Evolutionary conservation across 306 rosid genomes (phyloP), one percentile per base, ranked within the genome.

Genomic region (Cicer judaicum): DNA sequence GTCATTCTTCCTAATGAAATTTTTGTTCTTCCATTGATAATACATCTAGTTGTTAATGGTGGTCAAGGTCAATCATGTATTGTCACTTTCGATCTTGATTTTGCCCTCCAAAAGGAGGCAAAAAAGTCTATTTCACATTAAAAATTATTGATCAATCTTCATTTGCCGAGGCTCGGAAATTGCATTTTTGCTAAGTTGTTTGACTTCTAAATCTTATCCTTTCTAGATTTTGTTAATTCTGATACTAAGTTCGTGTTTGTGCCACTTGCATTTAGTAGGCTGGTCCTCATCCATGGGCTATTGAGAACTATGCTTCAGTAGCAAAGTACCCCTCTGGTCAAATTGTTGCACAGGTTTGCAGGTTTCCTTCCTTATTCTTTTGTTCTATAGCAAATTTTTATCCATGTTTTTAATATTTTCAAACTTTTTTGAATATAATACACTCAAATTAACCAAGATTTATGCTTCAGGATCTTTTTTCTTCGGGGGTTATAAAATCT

Each of bases 221-320:
- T 64, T 61, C 55, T 56, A 10, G 50, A 1, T 54, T 75, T 53
- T 70, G 64, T 76, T 1, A 19, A 46, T 78, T 72, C 78, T 64
- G 9, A 74, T 29, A 57, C 63, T 72, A 70, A 81, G 7, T 68
- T 55, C 7, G 15, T 41, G 6, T 68, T 55, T 10, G 15, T 41
- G 44, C 15, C 44, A 72, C 64, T 75, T 63, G 79, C 69, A 24
- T 90, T 64, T 83, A 21, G 74, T 78, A 91, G 97, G 92, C 96
- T 76, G 98, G 98, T 83, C 92, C 98, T 66, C 82, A 87, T 87
- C 93, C 98, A 29, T 90, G 96, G 96, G 93, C 97, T 79, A 83
- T 91, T 65, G 98, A 94, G 80, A 90, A 76, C 72, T 94, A 80
- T 78, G 98, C 98, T 12, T 67, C 57, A 49, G 94, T 64, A 64